Evolutionary conservation across 768 basidiomycete genomes (phyloP), one percentile per base, ranked within the genome.

Genomic region (Gyrodon lividus): DNA sequence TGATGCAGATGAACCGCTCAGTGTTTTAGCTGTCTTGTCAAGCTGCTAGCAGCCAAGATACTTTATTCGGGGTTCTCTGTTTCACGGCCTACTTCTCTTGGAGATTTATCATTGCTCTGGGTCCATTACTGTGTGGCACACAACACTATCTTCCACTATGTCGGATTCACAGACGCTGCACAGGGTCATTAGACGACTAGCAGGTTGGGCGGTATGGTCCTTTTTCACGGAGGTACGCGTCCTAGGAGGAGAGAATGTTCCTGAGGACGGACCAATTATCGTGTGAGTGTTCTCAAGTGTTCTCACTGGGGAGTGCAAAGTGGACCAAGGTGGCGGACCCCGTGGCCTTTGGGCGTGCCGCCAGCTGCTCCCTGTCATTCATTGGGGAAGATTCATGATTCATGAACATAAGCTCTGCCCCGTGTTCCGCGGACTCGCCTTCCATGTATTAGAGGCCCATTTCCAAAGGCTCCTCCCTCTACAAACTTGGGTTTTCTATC

Each of bases 161-260:
- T 55, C 72, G 13, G 66, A 75, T 39, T 48, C 69, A 34, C 71
- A 72, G 54, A 39, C 79, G 39, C 68, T 86, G 53, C 94, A 96
- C 72, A 77, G 80, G 43, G 63, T 89, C 33, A 77, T 97, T 53
- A 83, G 89, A 48, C 72, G 73, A 40, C 70, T 94, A 43, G 87
- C 94, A 20, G 72, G 77, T 28, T 81, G 83, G 71, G 87, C 92
- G 2, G 79, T 92, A 10, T 77, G 81, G 66, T 87, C 89, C 5
- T 98, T 98, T 77, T 98, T 96, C 77, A 82, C 82, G 0, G 87
- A 92, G 68, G 80, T 97, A 43, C 86, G 83, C 61, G 83, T 97
- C 52, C 80, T 96, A 54, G 92, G 91, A 43, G 83, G 79, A 37
- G 92, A 96, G 69, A 87, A 95, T 66, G 91, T 98, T 13, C 94